Conservation (phyloP, 1,139 yeast genomes). For the Suhomyces yuchorum region DNA sequence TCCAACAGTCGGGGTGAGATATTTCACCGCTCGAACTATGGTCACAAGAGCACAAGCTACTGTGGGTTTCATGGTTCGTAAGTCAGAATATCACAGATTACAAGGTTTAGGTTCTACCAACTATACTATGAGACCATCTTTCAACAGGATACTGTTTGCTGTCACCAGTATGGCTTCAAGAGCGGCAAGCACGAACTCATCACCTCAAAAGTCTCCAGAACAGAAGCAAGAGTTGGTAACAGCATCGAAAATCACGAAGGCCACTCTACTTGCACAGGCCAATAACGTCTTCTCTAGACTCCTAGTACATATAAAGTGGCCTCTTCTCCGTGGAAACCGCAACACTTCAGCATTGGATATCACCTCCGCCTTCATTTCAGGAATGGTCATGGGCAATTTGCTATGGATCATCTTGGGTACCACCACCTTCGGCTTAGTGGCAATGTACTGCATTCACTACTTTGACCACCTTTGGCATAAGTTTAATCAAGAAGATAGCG, state of each 20-base stretch:
- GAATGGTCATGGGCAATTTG: constrained; percentile 56
- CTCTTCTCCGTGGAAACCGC: constrained; percentile 51
- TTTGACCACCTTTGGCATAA: constrained; percentile 35
- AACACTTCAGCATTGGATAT: constrained; percentile 54
- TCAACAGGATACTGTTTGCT: not conserved
- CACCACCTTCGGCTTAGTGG: constrained; percentile 60
- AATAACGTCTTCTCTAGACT: constrained; percentile 45
- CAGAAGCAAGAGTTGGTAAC: constrained; percentile 1
- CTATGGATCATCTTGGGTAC: constrained; percentile 66
- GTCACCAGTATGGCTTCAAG: not conserved
- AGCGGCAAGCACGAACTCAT: not conserved
- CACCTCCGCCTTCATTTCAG: constrained; percentile 58
- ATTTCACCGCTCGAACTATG: not conserved
- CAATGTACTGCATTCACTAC: constrained; percentile 51
- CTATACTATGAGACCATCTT: not conserved
- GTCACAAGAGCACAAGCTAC: not conserved
- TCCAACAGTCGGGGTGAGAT: not conserved
- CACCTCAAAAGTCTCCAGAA: not conserved
- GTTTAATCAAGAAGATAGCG: constrained; percentile 13
- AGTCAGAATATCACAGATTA: not conserved
- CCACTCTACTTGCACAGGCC: constrained; percentile 46
- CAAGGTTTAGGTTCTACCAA: not conserved
- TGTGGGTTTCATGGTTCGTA: not conserved
- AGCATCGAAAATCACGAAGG: constrained; percentile 29
- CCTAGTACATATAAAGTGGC: constrained; percentile 59